These are phyloP conservation scores for Paracorniculantispora psalliotae DNA, from an alignment of 2,329 filamentous ascomycete genomes.

Conservation along the genomic window DNA sequence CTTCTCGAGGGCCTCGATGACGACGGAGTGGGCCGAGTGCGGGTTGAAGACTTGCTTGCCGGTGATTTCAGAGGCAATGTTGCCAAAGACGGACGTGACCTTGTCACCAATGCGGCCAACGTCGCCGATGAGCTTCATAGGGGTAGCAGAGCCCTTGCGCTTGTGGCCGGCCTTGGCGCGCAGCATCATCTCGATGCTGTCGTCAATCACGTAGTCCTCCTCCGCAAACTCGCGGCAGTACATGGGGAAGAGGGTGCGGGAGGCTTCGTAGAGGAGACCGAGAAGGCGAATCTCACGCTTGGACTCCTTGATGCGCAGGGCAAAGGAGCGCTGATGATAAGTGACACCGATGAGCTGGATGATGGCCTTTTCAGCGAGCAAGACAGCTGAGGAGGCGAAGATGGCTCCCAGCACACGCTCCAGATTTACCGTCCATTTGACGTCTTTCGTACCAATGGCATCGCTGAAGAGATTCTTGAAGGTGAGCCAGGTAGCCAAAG, in stretches of 20 bases:
- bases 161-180: slow-evolving; percentile 47
- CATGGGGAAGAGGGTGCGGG: slow-evolving; percentile 80
- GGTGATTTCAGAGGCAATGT: slow-evolving; percentile 89
- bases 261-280: slow-evolving; percentile 84
- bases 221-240: slow-evolving; percentile 88
- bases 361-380: slow-evolving; percentile 71
- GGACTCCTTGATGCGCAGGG: slow-evolving; percentile 77
- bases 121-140: slow-evolving; percentile 72
- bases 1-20: slow-evolving; percentile 84
- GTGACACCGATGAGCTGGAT: slow-evolving; percentile 81
- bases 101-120: slow-evolving; percentile 85
- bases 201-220: slow-evolving; percentile 88
- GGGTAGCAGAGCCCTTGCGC: slow-evolving; percentile 60
- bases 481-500: slow-evolving; percentile 56
- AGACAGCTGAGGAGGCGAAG: slow-evolving; percentile 64
- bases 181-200: slow-evolving; percentile 68
- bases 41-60: slow-evolving; percentile 94
- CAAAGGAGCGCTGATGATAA: slow-evolving; percentile 81
- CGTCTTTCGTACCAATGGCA: slow-evolving; percentile 22
- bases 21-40: slow-evolving; percentile 82
- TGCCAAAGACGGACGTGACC: slow-evolving; percentile 87
- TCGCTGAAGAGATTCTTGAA: slow-evolving; percentile 51
- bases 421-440: slow-evolving; percentile 54
- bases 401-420: slow-evolving; percentile 61
- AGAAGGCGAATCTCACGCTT: slow-evolving; percentile 82